Evolutionary conservation across 2,329 filamentous ascomycete species (phyloP).

Genomic region (Fusarium anguioides): DNA sequence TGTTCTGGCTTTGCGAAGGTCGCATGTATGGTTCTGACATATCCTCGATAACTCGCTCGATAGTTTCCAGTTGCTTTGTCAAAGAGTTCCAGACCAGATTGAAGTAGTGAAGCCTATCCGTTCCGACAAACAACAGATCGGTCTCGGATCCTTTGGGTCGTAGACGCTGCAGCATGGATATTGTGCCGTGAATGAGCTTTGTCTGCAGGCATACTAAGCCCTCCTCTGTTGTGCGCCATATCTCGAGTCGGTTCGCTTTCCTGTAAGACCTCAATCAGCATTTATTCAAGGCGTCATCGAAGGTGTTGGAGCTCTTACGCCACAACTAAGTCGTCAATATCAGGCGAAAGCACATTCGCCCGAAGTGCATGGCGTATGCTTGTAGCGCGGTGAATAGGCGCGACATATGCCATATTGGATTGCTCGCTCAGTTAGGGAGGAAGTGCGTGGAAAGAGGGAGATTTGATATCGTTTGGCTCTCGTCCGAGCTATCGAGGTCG

Average conservation of each 20-base stretch:
- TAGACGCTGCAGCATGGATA: slow-evolving; percentile 85
- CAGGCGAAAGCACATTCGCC: slow-evolving; percentile 77
- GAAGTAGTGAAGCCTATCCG: slow-evolving; percentile 90
- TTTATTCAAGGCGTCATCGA: slow-evolving; percentile 24
- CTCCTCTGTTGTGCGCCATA: slow-evolving; percentile 77
- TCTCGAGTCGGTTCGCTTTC: slow-evolving; percentile 86
- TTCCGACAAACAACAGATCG: slow-evolving; percentile 92
- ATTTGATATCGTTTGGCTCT: slow-evolving; percentile 32
- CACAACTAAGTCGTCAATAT: slow-evolving; percentile 85
- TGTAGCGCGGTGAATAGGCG: slow-evolving; percentile 91
- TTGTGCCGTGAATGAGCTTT: slow-evolving; percentile 82
- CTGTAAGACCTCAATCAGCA: slow-evolving; percentile 58
- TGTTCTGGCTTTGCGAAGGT: slow-evolving; percentile 84
- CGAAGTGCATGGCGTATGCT: slow-evolving; percentile 90
- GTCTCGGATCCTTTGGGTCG: slow-evolving; percentile 77
- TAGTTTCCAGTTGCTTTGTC: slow-evolving; percentile 61
- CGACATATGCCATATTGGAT: slow-evolving; percentile 85
- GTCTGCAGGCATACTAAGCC: slow-evolving; percentile 74
- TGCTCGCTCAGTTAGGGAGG: slow-evolving; percentile 1
- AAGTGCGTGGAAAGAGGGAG: background rate
- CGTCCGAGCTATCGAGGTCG: slow-evolving; percentile 39
- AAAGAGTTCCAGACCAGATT: slow-evolving; percentile 83
- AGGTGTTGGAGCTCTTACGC: slow-evolving; percentile 70
- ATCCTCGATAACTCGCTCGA: slow-evolving; percentile 64
- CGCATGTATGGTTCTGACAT: slow-evolving; percentile 70